Percentiles rank a stretch among this genome's conserved stretches.
Evolutionary conservation across 139 green algal genomes (phyloP).

Genomic region (Micromonas commoda): DNA sequence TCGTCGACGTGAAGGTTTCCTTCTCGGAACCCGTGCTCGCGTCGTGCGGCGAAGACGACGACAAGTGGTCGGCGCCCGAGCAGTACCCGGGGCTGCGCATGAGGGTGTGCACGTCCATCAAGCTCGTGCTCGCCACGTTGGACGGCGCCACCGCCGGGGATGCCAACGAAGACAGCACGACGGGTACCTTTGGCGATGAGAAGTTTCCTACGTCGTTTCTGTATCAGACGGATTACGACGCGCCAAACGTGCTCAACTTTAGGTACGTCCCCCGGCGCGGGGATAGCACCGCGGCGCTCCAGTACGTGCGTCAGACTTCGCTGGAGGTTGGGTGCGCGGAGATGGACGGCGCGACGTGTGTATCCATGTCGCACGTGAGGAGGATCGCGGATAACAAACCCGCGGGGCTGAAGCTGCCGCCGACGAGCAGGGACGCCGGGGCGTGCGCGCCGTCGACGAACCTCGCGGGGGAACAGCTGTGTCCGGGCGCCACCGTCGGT

Average conservation of each 20-base stretch:
- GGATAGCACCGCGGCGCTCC: not conserved
- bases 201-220: slow-evolving; percentile 16
- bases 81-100: slow-evolving; percentile 1
- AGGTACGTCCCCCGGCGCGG: slow-evolving; percentile 3
- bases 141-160: not conserved
- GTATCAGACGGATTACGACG: not conserved
- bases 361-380: not conserved
- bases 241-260: slow-evolving; percentile 13
- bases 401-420: slow-evolving; percentile 17
- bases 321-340: not conserved
- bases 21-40: slow-evolving; percentile 17
- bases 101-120: not conserved
- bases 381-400: not conserved
- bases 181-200: not conserved
- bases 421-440: not conserved
- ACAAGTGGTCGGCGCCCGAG: not conserved
- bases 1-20: slow-evolving; percentile 18
- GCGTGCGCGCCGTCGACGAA: not conserved
- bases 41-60: not conserved
- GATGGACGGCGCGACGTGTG: not conserved
- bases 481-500: not conserved
- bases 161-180: not conserved
- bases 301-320: not conserved
- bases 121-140: not conserved
- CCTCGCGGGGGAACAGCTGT: not conserved